phyloP scores from a whole-genome alignment of 2,329 filamentous ascomycete genomes.

The Grosmannia serpens region DNA sequence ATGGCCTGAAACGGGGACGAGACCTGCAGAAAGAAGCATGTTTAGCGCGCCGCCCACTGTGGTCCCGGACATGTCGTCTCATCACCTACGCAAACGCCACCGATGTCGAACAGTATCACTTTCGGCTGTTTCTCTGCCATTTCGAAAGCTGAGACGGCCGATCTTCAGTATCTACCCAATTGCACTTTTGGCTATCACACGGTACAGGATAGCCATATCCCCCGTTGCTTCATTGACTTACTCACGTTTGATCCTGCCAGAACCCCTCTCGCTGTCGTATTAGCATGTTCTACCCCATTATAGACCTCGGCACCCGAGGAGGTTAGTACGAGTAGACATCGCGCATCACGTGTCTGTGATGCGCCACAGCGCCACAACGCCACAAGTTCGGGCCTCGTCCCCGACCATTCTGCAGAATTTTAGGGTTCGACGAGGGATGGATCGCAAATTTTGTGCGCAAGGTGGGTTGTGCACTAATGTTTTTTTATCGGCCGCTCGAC shows the following conservation, averaged over 20 bases:
- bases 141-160: neutral
- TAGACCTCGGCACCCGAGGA: constrained; percentile 5
- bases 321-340: neutral
- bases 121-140: constrained; percentile 48
- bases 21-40: constrained; percentile 43
- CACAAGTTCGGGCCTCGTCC: constrained; percentile 12
- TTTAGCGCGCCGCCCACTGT: neutral
- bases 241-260: neutral
- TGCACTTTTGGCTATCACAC: neutral
- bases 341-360: no score
- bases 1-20: constrained; percentile 88
- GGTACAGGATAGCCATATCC: neutral
- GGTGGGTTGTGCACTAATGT: constrained; percentile 11
- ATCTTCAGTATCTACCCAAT: neutral
- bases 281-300: neutral
- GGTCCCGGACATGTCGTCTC: neutral
- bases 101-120: constrained; percentile 86
- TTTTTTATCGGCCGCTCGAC: constrained; percentile 9
- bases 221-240: neutral
- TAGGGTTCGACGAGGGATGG: constrained; percentile 24
- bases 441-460: constrained; percentile 18
- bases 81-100: constrained; percentile 81
- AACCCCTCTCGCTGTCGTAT: neutral
- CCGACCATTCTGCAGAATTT: constrained; percentile 19
- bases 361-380: neutral